Percentiles rank a stretch among this genome's conserved stretches.
phyloP scores from a whole-genome alignment of 345 rosid species.

The Salix arbutifolia region DNA sequence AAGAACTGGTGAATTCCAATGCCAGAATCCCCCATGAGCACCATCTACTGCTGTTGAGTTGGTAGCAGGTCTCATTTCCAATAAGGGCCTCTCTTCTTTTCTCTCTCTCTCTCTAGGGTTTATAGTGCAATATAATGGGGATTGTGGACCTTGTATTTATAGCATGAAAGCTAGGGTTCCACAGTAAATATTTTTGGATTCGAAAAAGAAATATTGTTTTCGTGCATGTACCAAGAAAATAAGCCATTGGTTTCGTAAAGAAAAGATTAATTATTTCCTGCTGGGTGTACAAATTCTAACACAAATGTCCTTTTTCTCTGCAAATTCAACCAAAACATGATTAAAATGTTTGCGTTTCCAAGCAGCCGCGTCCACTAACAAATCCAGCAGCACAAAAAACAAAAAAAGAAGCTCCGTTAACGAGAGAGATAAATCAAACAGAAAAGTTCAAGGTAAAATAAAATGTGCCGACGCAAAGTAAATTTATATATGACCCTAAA shows the following conservation, averaged over 20 bases:
- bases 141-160: neutral
- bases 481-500: neutral
- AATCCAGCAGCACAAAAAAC: no score
- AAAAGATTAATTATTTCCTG: neutral
- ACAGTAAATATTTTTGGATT: neutral
- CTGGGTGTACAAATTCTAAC: neutral
- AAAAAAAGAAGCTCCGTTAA: neutral
- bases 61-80: slow-evolving; percentile 3
- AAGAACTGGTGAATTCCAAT: slow-evolving; percentile 25
- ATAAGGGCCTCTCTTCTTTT: neutral
- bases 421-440: neutral
- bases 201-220: neutral
- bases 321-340: neutral
- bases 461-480: neutral
- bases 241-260: neutral
- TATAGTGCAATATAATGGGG: neutral
- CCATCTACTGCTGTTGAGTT: neutral
- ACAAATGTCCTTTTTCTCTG: neutral
- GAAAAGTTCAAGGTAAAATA: neutral
- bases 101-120: neutral
- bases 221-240: neutral
- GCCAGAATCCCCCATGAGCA: neutral
- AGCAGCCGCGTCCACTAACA: neutral
- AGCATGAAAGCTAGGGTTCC: neutral
- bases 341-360: neutral